Conservation (phyloP, 352 stramenopile genomes). For the Detonula confervacea region DNA sequence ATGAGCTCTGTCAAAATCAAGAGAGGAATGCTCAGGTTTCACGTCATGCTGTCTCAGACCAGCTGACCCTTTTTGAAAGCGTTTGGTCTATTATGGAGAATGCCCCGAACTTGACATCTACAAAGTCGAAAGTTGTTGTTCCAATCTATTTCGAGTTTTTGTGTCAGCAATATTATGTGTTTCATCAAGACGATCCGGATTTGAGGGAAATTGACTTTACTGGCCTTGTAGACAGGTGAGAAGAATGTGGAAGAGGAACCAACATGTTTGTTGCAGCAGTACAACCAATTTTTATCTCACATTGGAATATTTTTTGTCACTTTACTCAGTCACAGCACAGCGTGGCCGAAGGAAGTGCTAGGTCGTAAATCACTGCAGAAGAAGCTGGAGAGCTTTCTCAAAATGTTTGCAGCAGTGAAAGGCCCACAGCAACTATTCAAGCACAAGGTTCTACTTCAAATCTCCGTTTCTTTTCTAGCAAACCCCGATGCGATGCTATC, state of each 20-base stretch:
- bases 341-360: slow-evolving; percentile 58
- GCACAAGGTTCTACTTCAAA: slow-evolving; percentile 68
- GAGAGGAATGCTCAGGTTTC: slow-evolving; percentile 62
- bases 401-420: slow-evolving; percentile 80
- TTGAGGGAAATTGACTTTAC: slow-evolving; percentile 67
- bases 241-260: not conserved
- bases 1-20: slow-evolving; percentile 19
- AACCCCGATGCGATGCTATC: slow-evolving; percentile 72
- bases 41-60: slow-evolving; percentile 63
- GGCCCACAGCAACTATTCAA: slow-evolving; percentile 83
- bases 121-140: slow-evolving; percentile 80
- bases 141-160: slow-evolving; percentile 85
- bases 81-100: slow-evolving; percentile 76
- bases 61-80: slow-evolving; percentile 68
- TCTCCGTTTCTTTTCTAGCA: slow-evolving; percentile 75
- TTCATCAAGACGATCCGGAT: slow-evolving; percentile 79
- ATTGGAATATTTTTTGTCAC: slow-evolving; percentile 9
- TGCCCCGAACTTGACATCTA: slow-evolving; percentile 67
- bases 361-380: slow-evolving; percentile 65
- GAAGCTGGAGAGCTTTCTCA: slow-evolving; percentile 75
- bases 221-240: slow-evolving; percentile 42
- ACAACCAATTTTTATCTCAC: not conserved
- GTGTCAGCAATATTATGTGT: slow-evolving; percentile 76
- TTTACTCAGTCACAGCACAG: slow-evolving; percentile 11
- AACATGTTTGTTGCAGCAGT: too few relatives aligned